Evolutionary conservation across 768 basidiomycete species (phyloP), one percentile per base, ranked within the genome.

Genomic region (Clitopilus hobsonii): DNA sequence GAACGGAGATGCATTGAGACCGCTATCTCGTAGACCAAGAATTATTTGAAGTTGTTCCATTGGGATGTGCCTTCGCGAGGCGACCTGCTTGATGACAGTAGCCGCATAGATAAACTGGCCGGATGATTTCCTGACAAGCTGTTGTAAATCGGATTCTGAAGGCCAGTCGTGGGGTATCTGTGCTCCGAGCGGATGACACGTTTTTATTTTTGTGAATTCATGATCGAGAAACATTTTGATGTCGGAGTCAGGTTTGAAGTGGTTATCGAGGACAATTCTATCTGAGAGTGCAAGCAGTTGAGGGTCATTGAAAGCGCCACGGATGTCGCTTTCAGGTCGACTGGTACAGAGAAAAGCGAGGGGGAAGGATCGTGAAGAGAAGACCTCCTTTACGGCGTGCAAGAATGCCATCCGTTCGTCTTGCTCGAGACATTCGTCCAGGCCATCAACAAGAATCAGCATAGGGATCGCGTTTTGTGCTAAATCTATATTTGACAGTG

Each of bases 271-370:
- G 11, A 47, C 24, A 27, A 54, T 22, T 4, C 32, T 14, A 36
- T 36, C 32, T 11, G 32, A 36, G n/a, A 36, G 13, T n/a, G 32
- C 3, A 36, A 36, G n/a, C 8, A n/a, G 13, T n/a, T 29, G 2
- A 14, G 27, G 18, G 38, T 22, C 13, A 14, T 49, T 8, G 26
- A 61, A 52, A 2, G 55, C 47, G 16, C 38, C 28, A 3, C 38
- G 54, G n/a, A 70, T 65, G 23, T 62, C 58, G 16, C 56, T 57
- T 49, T 70, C 69, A 3, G 63, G 63, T 3, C 69, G 62, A 55
- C 68, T 70, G n/a, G 62, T 56, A 14, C 69, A 53, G 10, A 66
- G 53, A 48, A 65, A 62, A 11, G 61, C 49, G 18, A 65, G 52
- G 6, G 64, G 66, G 26, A 67, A 14, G 10, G 53, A 47, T 50